phyloP scores from a whole-genome alignment of 2,329 filamentous ascomycete species.

The Aschersonia sp. region DNA sequence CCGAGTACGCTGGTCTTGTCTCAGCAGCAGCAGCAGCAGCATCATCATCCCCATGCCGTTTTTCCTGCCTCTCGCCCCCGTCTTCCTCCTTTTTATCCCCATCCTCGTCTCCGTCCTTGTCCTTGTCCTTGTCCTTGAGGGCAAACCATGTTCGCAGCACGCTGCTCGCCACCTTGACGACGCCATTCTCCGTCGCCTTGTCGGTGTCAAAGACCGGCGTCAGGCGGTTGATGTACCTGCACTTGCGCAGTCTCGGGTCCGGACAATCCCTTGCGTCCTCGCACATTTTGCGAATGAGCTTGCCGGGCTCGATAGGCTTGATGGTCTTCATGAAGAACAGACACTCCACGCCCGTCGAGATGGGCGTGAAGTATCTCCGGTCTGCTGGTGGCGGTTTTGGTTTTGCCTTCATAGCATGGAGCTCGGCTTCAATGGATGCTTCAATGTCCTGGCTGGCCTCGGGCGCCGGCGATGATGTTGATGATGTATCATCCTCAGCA shows the following conservation, averaged over 20 bases:
- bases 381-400: conserved; percentile 24
- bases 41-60: too few species aligned
- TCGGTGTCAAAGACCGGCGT: conserved; percentile 38
- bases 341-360: conserved; percentile 45
- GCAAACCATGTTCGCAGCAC: conserved; percentile 52
- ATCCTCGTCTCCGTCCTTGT: neutral
- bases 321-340: conserved; percentile 47
- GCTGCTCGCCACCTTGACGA: conserved; percentile 47
- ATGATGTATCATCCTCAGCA: too few species aligned
- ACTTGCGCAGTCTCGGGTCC: conserved; percentile 27
- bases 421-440: conserved; percentile 54
- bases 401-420: conserved; percentile 42
- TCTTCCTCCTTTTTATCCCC: too few species aligned
- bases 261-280: conserved; percentile 32
- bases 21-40: conserved; percentile 1
- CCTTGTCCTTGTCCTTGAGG: conserved; percentile 17
- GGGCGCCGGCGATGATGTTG: conserved; percentile 8
- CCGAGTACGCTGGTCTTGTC: conserved; percentile 19
- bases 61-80: too few species aligned
- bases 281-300: conserved; percentile 39
- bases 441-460: conserved; percentile 46
- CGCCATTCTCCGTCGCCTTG: conserved; percentile 54
- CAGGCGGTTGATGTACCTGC: conserved; percentile 43
- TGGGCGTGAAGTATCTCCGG: conserved; percentile 31
- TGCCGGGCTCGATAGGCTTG: conserved; percentile 38